phyloP scores from a whole-genome alignment of 2,329 filamentous ascomycete species.

The Aureobasidium sp. region DNA sequence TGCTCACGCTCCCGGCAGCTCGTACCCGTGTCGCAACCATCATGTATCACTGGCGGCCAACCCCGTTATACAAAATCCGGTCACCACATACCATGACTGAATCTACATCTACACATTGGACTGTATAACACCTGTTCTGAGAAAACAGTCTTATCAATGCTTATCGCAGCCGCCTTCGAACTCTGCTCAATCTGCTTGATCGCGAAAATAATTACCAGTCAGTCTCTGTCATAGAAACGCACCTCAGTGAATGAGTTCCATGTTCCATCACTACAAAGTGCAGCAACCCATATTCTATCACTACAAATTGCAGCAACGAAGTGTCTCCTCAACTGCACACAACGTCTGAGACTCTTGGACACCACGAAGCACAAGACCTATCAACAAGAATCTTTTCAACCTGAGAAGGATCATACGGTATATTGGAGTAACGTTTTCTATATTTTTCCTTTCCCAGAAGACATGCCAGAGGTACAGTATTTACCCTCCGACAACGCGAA shows the following conservation, averaged over 20 bases:
- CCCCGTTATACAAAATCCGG: neutral
- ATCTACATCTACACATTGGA: too few species aligned
- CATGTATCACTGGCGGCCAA: neutral
- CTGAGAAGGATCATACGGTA: neutral
- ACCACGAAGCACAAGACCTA: too few species aligned
- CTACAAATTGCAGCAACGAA: neutral
- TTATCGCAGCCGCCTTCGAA: neutral
- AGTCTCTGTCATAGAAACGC: neutral
- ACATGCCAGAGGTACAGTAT: neutral
- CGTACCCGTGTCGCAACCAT: neutral
- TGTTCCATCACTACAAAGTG: neutral
- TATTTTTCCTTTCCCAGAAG: neutral
- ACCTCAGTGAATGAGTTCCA: neutral
- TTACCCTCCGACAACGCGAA: neutral
- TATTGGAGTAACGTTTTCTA: neutral
- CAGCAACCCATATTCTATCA: neutral
- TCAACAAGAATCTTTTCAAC: neutral
- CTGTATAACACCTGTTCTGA: too few species aligned
- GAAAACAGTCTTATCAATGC: neutral
- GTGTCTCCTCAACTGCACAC: neutral
- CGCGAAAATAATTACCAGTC: neutral
- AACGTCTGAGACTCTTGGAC: neutral
- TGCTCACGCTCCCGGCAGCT: slow-evolving; percentile 1
- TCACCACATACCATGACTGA: neutral
- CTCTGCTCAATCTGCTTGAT: neutral